Evolutionary conservation across 257 asterid genomes (phyloP), one percentile per base, ranked within the genome.

Genomic region (Perilla frutescens): DNA sequence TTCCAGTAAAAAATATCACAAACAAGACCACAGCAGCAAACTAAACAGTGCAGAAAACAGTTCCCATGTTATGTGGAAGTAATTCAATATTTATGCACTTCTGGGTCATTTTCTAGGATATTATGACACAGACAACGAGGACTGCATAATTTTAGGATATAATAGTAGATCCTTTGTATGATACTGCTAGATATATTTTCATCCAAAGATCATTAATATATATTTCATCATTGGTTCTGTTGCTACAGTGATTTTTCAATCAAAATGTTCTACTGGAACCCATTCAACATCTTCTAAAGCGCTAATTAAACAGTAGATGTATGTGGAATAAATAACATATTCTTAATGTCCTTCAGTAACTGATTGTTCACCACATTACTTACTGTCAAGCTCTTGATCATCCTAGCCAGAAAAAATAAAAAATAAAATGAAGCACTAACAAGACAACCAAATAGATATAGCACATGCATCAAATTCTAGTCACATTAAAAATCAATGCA

Each of bases 401-500:
- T 65, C 53, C 39, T 67, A 61, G 67, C 62, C 8, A 74, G 20
- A 62, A 40, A 65, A 8, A 54, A 20, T 20, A 20, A 34, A 14
- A 37, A 12, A n/a, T 74, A 57, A 58, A 74, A 70, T 39, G 14
- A 51, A 62, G 49, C 36, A 66, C 36, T 37, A 15, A 47, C 48
- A 47, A 8, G 54, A 74, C 61, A 63, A 58, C 20, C 66, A 68
- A 66, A 80, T 41, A 36, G 50, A 34, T 56, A 60, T 41, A 36
- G 26, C 68, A 66, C 40, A 49, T 55, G 20, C 43, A 62, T 41
- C 47, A 62, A 78, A 60, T 72, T 63, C 10, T 12, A 70, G 58
- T 56, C 61, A 55, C 39, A 62, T 32, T 10, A 40, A 65, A 79
- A 48, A 64, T 64, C 70, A 61, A 80, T 26, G 66, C 50, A 64